A percentile compares a stretch with the other conserved stretches of the same genome.
Evolutionary conservation across 2,329 filamentous ascomycete species (phyloP).

Genomic region (Arthrinium puccinioides): DNA sequence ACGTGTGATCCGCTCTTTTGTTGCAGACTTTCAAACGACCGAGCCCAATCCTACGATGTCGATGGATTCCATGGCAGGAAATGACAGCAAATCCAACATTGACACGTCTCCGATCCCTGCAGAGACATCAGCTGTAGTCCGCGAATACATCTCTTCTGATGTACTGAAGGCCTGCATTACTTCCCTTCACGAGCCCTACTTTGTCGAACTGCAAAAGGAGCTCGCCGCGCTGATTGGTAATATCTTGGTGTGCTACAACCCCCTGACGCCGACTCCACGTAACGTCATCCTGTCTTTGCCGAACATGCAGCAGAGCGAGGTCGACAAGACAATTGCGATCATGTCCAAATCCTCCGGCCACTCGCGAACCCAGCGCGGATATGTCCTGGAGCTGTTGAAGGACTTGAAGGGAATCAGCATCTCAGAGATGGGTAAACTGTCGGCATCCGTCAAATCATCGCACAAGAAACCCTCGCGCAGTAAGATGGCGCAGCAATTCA

Average conservation of each 20-base stretch:
- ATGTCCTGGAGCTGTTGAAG: constrained; percentile 79
- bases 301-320: constrained; percentile 60
- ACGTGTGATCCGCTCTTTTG: constrained; percentile 76
- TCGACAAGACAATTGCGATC: constrained; percentile 57
- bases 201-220: constrained; percentile 92
- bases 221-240: constrained; percentile 80
- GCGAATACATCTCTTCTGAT: constrained; percentile 83
- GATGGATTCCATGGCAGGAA: too few relatives aligned
- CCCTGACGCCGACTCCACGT: constrained; percentile 61
- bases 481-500: constrained; percentile 60
- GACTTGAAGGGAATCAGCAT: constrained; percentile 86
- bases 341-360: constrained; percentile 51
- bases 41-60: constrained; percentile 1
- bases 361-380: constrained; percentile 69
- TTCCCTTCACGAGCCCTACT: constrained; percentile 90
- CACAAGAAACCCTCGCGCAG: constrained; percentile 39
- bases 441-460: constrained; percentile 35
- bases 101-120: constrained; percentile 40
- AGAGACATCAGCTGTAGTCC: constrained; percentile 58
- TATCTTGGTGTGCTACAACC: constrained; percentile 71
- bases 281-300: constrained; percentile 74
- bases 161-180: constrained; percentile 86
- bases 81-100: constrained; percentile 9
- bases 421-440: constrained; percentile 84
- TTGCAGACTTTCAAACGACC: constrained; percentile 61